Evolutionary conservation across 805 yeast genomes (phyloP), one percentile per base, ranked within the genome.

Genomic region (Sporopachydermia lactativora): DNA sequence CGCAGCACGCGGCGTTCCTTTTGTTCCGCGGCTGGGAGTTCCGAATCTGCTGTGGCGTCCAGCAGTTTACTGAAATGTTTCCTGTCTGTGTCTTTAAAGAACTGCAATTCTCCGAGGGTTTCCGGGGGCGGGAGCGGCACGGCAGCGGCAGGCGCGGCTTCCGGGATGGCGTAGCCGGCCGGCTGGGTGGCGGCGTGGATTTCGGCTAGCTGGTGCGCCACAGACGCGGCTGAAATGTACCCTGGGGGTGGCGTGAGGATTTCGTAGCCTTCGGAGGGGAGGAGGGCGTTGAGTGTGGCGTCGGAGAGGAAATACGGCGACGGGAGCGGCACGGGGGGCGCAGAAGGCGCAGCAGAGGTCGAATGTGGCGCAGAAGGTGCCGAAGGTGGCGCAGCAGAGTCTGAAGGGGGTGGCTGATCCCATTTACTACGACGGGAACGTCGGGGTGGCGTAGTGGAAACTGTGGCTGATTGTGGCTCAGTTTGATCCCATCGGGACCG

Each of bases 21-120:
- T 36, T 62, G 58, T 45, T 81, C 89, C 3, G 70, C 76, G 1
- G 59, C 43, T 1, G 75, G 55, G 17, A 74, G 45, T 2, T 57
- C 57, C 1, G 57, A 52, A 17, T 60, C 58, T 3, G 53, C 49
- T 1, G 51, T 55, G 19, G 50, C 48, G 18, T 55, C 59, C 2
- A 77, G 53, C 5, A 82, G 65, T 45, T 72, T 71, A 1, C 81
- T 78, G 56, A 88, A 86, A 50, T 78, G 71, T 52, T 73, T 72
- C 54, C 71, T 63, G 54, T 88, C 96, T 34, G 75, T 73, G 28
- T 75, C 77, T 49, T 75, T 81, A 58, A 83, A 77, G 52, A 64
- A 77, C 50, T 74, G 77, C 11, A 85, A 54, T 19, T 81, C 86
- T 34, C 68, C 66, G 0, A 86, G 81, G 1, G 78, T 64, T 16